Conservation (phyloP, 2,329 filamentous ascomycete species). For the Coniochaeta ligniaria region DNA sequence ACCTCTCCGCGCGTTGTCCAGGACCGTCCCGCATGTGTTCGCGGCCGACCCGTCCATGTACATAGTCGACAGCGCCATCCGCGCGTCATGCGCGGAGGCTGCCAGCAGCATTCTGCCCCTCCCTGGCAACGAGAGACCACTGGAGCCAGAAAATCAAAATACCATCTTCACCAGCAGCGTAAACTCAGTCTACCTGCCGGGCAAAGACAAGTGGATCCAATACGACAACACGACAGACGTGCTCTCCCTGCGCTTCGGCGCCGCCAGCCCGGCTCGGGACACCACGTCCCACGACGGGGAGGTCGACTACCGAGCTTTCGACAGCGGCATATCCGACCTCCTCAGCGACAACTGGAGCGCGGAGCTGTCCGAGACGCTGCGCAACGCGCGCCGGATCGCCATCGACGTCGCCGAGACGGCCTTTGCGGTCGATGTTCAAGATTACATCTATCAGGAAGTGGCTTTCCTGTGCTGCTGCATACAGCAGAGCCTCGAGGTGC, state of each 20-base stretch:
- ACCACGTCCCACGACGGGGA: not conserved
- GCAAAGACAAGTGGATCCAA: conserved; percentile 12
- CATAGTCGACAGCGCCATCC: not conserved
- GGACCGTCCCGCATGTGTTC: not conserved
- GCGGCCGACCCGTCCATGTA: not conserved
- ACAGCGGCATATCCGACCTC: conserved; percentile 8
- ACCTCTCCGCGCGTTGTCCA: not conserved
- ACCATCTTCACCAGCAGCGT: not conserved
- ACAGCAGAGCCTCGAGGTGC: conserved; percentile 18
- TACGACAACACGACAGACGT: conserved; percentile 17
- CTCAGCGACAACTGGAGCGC: conserved; percentile 21
- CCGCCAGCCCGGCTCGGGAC: not conserved
- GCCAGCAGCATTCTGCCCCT: not conserved
- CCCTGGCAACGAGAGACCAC: not conserved
- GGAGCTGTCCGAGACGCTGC: conserved; percentile 18
- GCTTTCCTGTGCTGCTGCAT: conserved; percentile 20
- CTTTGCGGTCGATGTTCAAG: conserved; percentile 4
- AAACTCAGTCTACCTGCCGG: conserved; percentile 18
- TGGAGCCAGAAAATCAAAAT: not conserved
- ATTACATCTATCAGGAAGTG: conserved; percentile 16
- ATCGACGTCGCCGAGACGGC: conserved; percentile 19
- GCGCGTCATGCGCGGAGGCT: not conserved
- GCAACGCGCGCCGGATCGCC: conserved; percentile 16
- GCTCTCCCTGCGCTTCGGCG: conserved; percentile 19
- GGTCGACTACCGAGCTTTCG: not conserved